Conservation (phyloP, 2,329 filamentous ascomycete genomes). For the Leptographium procerum region DNA sequence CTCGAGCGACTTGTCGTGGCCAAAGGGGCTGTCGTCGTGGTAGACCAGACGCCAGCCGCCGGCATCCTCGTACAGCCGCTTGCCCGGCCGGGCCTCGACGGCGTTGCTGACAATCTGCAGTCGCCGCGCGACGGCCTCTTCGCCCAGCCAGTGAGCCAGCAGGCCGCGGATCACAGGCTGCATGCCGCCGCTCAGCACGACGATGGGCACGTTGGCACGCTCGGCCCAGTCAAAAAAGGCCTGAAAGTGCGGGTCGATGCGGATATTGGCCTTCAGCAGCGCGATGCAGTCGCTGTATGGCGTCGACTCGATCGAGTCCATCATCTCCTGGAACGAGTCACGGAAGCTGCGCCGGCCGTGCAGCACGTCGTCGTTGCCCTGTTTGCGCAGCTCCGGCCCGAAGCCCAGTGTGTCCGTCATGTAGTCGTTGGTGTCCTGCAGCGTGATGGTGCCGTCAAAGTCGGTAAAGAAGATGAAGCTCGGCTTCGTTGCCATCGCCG, state of each 20-base stretch:
- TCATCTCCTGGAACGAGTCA: constrained; percentile 83
- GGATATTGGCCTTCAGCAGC: constrained; percentile 69
- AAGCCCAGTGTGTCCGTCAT: constrained; percentile 90
- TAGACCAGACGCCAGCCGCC: constrained; percentile 79
- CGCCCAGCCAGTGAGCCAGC: constrained; percentile 68
- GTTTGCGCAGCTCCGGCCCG: constrained; percentile 56
- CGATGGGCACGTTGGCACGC: constrained; percentile 76
- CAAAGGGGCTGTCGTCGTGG: constrained; percentile 80
- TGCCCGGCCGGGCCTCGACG: constrained; percentile 48
- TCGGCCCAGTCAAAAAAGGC: constrained; percentile 79
- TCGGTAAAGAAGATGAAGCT: constrained; percentile 98
- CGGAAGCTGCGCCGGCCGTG: constrained; percentile 61
- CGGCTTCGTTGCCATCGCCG: constrained; percentile 56
- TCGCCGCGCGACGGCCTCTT: constrained; percentile 52
- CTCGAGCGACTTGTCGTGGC: constrained; percentile 93
- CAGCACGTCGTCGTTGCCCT: constrained; percentile 69
- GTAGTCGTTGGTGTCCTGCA: constrained; percentile 52
- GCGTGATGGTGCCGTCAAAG: constrained; percentile 93
- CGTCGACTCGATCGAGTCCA: constrained; percentile 63
- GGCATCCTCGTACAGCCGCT: constrained; percentile 62
- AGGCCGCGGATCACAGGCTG: constrained; percentile 78
- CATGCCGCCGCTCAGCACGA: constrained; percentile 90
- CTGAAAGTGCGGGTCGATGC: constrained; percentile 78
- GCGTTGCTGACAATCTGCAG: constrained; percentile 89
- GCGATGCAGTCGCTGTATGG: constrained; percentile 76